These are phyloP conservation scores for Phycomyces nitens DNA, from an alignment of 192 early-diverging fungal species.

Conservation along the genomic window DNA sequence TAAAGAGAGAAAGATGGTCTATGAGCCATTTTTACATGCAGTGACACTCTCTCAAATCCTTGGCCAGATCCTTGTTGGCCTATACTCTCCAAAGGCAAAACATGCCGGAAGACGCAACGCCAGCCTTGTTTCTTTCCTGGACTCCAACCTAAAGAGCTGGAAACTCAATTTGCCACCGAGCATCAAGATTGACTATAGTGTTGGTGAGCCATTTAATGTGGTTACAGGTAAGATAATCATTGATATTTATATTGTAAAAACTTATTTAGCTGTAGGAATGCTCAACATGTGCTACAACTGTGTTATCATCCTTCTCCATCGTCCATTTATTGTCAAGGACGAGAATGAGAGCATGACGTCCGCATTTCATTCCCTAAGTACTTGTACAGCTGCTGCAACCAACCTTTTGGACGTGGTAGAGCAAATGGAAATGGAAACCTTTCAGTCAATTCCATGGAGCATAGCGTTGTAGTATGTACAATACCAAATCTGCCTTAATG, in stretches of 20 bases:
- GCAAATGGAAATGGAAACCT: neutral
- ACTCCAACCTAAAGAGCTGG: conserved; percentile 27
- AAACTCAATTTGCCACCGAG: conserved; percentile 14
- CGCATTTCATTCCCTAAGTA: conserved; percentile 17
- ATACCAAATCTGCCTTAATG: too few species aligned
- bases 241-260: neutral
- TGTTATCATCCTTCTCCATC: conserved; percentile 25
- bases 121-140: conserved; percentile 20
- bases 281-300: conserved; percentile 23
- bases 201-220: neutral
- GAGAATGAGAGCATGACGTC: neutral
- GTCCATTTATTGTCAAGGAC: conserved; percentile 21
- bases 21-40: conserved; percentile 18
- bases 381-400: conserved; percentile 26
- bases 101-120: neutral
- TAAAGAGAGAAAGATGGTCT: neutral
- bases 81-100: conserved; percentile 27
- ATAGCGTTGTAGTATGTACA: conserved; percentile 34
- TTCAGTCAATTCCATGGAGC: conserved; percentile 29
- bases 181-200: neutral
- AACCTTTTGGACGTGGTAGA: conserved; percentile 26
- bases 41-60: conserved; percentile 25
- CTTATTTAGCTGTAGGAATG: neutral
- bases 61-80: conserved; percentile 27
- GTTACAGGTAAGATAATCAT: neutral